Percentiles rank a stretch among this genome's conserved stretches.
Conservation (phyloP, 371 early-diverging fungal species). For the Mucor piriformis region DNA sequence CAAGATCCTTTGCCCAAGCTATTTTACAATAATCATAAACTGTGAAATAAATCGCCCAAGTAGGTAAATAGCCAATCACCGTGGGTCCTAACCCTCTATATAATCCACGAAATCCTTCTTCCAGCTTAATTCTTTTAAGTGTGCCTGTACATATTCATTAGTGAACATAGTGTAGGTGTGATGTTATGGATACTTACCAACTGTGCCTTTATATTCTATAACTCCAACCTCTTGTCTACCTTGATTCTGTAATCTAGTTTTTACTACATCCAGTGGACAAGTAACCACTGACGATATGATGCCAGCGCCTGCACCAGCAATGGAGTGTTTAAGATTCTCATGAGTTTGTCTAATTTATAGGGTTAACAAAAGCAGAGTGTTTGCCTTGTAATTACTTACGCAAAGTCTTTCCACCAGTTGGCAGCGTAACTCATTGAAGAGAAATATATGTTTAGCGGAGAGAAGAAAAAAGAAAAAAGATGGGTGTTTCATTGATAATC, state of each 20-base stretch:
- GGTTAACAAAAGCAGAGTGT: neutral
- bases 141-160: conserved; percentile 43
- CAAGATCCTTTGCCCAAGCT: conserved; percentile 24
- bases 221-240: conserved; percentile 50
- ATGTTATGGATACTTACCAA: conserved; percentile 25
- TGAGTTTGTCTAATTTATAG: conserved; percentile 37
- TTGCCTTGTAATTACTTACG: conserved; percentile 28
- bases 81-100: conserved; percentile 89
- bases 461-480: too few relatives aligned
- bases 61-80: conserved; percentile 83
- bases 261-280: conserved; percentile 94
- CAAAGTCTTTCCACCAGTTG: conserved; percentile 33
- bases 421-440: conserved; percentile 2
- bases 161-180: neutral
- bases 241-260: conserved; percentile 94
- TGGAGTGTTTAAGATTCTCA: conserved; percentile 74
- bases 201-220: conserved; percentile 47
- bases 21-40: conserved; percentile 77
- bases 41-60: conserved; percentile 88
- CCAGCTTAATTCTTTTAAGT: conserved; percentile 70
- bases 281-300: conserved; percentile 82
- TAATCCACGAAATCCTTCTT: conserved; percentile 85
- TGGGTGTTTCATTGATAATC: too few relatives aligned
- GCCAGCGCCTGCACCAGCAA: conserved; percentile 87
- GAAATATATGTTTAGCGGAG: too few relatives aligned